Evolutionary conservation across 768 basidiomycete species (phyloP), one percentile per base, ranked within the genome.

Genomic region (Leccinum subtestaceum): DNA sequence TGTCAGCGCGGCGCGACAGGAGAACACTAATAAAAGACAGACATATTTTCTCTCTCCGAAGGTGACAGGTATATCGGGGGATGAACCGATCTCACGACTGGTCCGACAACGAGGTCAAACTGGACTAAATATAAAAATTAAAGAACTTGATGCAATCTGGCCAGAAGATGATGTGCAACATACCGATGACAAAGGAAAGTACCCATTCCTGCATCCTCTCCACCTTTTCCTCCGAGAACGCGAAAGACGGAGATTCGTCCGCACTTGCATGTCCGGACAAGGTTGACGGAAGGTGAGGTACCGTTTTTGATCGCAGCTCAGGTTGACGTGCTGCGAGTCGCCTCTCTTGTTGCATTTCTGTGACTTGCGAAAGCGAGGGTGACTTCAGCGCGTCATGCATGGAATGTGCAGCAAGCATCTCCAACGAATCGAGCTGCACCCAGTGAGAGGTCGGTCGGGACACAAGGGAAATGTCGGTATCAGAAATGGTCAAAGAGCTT

Each of bases 71-170:
- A 70, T n/a, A 88, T 69, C 1, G 86, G 81, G 3, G 91, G 90
- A 62, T 87, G 88, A 45, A 91, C 71, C 13, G 84, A 81, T 55
- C 84, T 81, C 23, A 96, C 78, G 5, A 89, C 84, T 9, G 94
- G 94, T 3, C 94, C 94, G 51, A 88, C 76, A 63, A 96, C 94
- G 49, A 94, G 72, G 74, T 97, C 94, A 67, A 97, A 97, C 63
- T 95, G 86, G 38, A 93, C 89, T 91, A 60, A 15, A 72, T 23
- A 47, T 23, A 52, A 57, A 57, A 59, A 11, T 32, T 32, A 12
- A 31, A 15, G 8, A 21, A 27, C 57, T 36, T 34, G 32, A 21
- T 21, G 32, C 7, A 36, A 48, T 10, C 52, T 46, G 17, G 55
- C 21, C 19, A 54, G 29, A 58, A 50, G n/a, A 51, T 43, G 21